Conservation (phyloP, 371 early-diverging fungal species). For the Actinomortierella wolfii region DNA sequence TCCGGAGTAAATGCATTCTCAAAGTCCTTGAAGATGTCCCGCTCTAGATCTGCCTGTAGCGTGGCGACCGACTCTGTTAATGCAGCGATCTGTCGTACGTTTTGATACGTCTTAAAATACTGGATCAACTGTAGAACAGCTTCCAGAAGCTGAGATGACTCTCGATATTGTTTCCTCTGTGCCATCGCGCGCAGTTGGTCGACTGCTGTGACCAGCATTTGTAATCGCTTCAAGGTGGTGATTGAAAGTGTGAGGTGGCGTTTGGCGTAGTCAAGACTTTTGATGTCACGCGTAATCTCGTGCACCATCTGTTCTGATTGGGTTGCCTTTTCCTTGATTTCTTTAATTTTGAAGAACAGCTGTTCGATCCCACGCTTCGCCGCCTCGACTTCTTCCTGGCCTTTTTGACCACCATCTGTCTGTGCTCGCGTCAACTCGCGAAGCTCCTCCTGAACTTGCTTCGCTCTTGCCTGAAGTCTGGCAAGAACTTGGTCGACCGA, state of each 20-base stretch:
- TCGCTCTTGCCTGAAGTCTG: conserved; percentile 64
- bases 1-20: conserved; percentile 62
- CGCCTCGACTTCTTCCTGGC: conserved; percentile 65
- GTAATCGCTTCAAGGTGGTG: conserved; percentile 81
- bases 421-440: conserved; percentile 74
- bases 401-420: conserved; percentile 58
- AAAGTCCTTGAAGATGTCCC: conserved; percentile 79
- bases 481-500: conserved; percentile 68
- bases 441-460: conserved; percentile 65
- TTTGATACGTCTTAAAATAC: conserved; percentile 77
- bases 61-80: conserved; percentile 65
- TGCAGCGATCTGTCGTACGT: conserved; percentile 75
- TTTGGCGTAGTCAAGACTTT: conserved; percentile 92
- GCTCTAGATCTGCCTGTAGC: conserved; percentile 70
- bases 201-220: conserved; percentile 87
- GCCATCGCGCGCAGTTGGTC: conserved; percentile 76
- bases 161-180: conserved; percentile 71
- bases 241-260: conserved; percentile 84
- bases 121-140: conserved; percentile 80
- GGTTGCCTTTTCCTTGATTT: conserved; percentile 83
- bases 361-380: conserved; percentile 74
- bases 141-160: conserved; percentile 81
- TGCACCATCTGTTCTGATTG: conserved; percentile 88
- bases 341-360: conserved; percentile 77
- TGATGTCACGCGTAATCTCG: conserved; percentile 95